phyloP scores from a whole-genome alignment of 2,329 filamentous ascomycete genomes.

The Ascochyta pisi region DNA sequence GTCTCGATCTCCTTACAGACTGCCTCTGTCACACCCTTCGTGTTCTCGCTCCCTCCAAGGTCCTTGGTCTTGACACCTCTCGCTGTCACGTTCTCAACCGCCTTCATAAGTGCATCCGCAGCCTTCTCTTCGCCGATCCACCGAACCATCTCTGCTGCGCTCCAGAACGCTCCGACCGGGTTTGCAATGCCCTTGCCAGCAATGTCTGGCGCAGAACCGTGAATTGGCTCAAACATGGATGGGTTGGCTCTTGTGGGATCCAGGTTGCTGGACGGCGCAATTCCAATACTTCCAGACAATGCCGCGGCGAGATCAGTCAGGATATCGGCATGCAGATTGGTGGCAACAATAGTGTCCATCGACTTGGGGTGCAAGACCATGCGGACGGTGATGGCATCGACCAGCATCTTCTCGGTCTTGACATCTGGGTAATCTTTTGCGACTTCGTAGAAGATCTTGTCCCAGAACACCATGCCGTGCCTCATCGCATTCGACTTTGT shows the following conservation, averaged over 20 bases:
- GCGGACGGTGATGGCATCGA: conserved; percentile 58
- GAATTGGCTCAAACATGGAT: conserved; percentile 69
- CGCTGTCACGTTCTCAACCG: conserved; percentile 67
- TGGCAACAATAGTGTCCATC: conserved; percentile 58
- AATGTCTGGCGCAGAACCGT: conserved; percentile 70
- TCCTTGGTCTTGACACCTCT: conserved; percentile 64
- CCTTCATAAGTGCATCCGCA: conserved; percentile 63
- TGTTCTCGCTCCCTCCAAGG: conserved; percentile 64
- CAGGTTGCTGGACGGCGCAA: conserved; percentile 71
- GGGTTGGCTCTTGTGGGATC: conserved; percentile 66
- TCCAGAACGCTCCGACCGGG: conserved; percentile 72
- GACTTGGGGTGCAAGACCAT: conserved; percentile 56
- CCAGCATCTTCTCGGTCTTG: conserved; percentile 58
- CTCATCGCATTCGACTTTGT: conserved; percentile 59
- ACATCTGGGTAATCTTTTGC: conserved; percentile 56
- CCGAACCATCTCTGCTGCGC: conserved; percentile 70
- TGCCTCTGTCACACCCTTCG: conserved; percentile 65
- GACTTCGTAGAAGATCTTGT: conserved; percentile 55
- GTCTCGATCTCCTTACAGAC: conserved; percentile 61
- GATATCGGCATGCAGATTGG: conserved; percentile 65
- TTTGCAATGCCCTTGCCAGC: conserved; percentile 69
- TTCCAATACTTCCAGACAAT: conserved; percentile 70
- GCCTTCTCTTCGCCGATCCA: conserved; percentile 68
- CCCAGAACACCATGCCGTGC: conserved; percentile 59
- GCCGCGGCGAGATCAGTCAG: conserved; percentile 72